Base-by-base conservation (phyloP, 2,329 filamentous ascomycete genomes). In the Pyricularia pennisetigena region DNA sequence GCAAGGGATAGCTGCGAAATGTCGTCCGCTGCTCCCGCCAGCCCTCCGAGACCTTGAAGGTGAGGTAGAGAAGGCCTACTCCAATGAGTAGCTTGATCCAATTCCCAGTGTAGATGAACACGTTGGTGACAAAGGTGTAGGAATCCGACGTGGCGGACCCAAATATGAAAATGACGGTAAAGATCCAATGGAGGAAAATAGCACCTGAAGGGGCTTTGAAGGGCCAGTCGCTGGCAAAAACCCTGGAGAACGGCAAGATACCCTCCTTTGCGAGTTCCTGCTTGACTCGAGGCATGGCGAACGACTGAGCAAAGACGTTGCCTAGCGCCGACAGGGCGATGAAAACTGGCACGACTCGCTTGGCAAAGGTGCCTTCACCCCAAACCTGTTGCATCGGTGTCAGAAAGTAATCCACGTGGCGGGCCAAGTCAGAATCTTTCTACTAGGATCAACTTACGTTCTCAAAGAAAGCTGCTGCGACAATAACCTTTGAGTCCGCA, bases 201-300 rank as follows among this genome's bases (percentile, higher is more conserved):
- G 75, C 76, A 8, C 76, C 75, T 6, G 74, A 72, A 1, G 76
- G 76, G 0, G 76, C 75, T 62, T 76, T 75, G 67, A 74, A 73
- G 49, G 75, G 75, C 72, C 76, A 77, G 69, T 78, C 75, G 69
- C 74, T 75, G 24, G 76, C 75, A 73, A 75, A 77, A 63, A 77
- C 73, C 20, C 74, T 73, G 3, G 77, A 76, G 68, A 74, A 77
- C 4, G 77, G 77, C 66, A 78, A 71, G 32, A 78, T 73, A 7
- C 76, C 74, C 61, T 77, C 71, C 67, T 78, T 78, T 12, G 76
- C 76, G 28, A 78, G 75, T 72, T 78, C 76, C 68, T 78, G 77
- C 65, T 78, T 78, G 14, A 78, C 73, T 35, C 74, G 73, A 9
- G 74, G 74, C 74, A 75, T 75, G 59, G 74, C 74, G 57, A 75